phyloP scores from a whole-genome alignment of 257 asterid species.

The Lycium ferocissimum region DNA sequence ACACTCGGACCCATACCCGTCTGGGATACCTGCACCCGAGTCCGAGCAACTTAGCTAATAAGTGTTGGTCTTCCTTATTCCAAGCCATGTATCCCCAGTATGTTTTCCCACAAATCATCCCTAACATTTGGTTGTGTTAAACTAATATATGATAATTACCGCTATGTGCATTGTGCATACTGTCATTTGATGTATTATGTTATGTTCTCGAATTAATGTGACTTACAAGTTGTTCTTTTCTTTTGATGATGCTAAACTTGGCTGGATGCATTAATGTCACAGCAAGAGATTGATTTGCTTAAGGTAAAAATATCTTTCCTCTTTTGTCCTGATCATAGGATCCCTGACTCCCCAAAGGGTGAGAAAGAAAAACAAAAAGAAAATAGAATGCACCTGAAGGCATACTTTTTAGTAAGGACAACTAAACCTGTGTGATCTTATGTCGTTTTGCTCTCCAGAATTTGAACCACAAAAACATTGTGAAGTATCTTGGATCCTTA shows the following conservation, averaged over 20 bases:
- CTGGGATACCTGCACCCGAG: too few species aligned
- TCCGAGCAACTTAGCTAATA: neutral
- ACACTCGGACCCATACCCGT: too few species aligned
- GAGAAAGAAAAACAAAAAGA: slow-evolving; percentile 25
- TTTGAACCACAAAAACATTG: slow-evolving; percentile 96
- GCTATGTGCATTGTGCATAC: slow-evolving; percentile 11
- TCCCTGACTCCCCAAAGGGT: neutral
- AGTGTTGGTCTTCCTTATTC: neutral
- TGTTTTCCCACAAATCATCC: neutral
- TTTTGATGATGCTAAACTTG: slow-evolving; percentile 37
- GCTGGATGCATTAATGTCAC: slow-evolving; percentile 46
- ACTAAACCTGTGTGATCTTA: slow-evolving; percentile 16
- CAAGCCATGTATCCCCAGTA: neutral
- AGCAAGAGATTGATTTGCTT: slow-evolving; percentile 99
- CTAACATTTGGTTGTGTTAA: slow-evolving; percentile 17
- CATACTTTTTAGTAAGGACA: slow-evolving; percentile 2
- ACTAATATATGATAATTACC: slow-evolving; percentile 13
- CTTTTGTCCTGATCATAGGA: slow-evolving; percentile 20
- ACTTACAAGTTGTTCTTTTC: slow-evolving; percentile 36
- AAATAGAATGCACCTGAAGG: slow-evolving; percentile 25
- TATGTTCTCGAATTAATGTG: slow-evolving; percentile 16
- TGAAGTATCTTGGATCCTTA: slow-evolving; percentile 92
- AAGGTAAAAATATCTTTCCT: slow-evolving; percentile 60
- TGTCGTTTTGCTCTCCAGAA: slow-evolving; percentile 62
- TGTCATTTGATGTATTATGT: neutral